These are phyloP conservation scores for Trichosporon asahii DNA, from an alignment of 1,284 basidiomycete genomes.

Conservation along the genomic window DNA sequence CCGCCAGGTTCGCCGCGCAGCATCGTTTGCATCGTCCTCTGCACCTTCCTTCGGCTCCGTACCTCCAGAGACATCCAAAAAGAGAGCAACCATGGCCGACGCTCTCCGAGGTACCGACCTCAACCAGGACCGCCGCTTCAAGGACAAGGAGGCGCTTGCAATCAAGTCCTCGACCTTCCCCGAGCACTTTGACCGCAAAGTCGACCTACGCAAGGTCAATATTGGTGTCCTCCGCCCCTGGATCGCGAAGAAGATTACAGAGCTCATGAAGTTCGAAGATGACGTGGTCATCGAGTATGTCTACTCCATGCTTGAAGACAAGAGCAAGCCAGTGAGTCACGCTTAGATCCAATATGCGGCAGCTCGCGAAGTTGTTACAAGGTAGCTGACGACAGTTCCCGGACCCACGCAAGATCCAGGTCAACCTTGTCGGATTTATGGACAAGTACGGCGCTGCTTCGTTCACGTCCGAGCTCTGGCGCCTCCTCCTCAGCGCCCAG, in stretches of 20 bases:
- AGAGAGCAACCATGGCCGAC: constrained; percentile 7
- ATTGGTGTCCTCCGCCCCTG: constrained; percentile 70
- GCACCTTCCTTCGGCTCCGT: not conserved
- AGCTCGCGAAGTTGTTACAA: not conserved
- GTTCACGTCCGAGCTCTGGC: constrained; percentile 90
- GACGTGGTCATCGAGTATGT: constrained; percentile 96
- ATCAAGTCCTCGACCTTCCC: constrained; percentile 89
- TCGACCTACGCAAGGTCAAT: constrained; percentile 94
- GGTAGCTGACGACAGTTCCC: constrained; percentile 59
- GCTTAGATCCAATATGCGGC: not conserved
- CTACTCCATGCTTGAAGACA: constrained; percentile 85
- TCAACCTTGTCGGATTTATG: constrained; percentile 87
- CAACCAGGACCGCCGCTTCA: constrained; percentile 63
- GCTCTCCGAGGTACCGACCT: constrained; percentile 33
- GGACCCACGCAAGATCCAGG: constrained; percentile 93
- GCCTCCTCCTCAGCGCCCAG: constrained; percentile 83
- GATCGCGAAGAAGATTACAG: constrained; percentile 86
- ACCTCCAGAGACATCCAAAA: not conserved
- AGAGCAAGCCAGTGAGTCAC: constrained; percentile 71
- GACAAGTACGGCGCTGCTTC: constrained; percentile 61
- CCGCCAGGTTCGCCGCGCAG: no score
- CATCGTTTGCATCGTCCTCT: not conserved
- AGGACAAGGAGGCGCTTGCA: constrained; percentile 87
- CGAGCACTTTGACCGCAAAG: constrained; percentile 82
- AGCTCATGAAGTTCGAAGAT: constrained; percentile 90